These are phyloP conservation scores for Hypomontagnella submonticulosa DNA, from an alignment of 495 filamentous ascomycete genomes.

Conservation along the genomic window DNA sequence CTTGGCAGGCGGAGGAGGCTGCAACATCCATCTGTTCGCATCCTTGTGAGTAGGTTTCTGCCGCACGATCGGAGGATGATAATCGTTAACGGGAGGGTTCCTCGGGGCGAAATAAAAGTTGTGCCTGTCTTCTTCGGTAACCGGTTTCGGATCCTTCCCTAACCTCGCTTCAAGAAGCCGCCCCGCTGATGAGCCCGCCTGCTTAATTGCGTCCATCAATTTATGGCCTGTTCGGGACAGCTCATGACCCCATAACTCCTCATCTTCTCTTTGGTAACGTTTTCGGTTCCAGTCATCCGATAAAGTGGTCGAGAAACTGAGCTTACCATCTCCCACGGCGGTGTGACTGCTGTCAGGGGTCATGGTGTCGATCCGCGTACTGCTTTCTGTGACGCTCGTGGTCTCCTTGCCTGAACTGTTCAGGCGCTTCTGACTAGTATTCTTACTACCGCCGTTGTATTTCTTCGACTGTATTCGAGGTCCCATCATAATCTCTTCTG, in stretches of 20 bases:
- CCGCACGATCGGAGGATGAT: conserved; percentile 87
- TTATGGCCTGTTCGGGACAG: conserved; percentile 54
- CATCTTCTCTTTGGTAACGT: conserved; percentile 85
- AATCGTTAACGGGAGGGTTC: conserved; percentile 84
- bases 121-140: conserved; percentile 57
- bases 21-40: conserved; percentile 88
- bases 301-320: conserved; percentile 49
- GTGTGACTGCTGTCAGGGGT: conserved; percentile 36
- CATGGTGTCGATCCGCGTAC: conserved; percentile 42
- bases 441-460: conserved; percentile 61
- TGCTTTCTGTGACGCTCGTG: conserved; percentile 49
- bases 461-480: conserved; percentile 74
- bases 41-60: conserved; percentile 71
- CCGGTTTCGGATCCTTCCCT: conserved; percentile 49
- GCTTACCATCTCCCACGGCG: conserved; percentile 31
- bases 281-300: conserved; percentile 74
- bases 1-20: conserved; percentile 83
- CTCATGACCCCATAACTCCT: conserved; percentile 78
- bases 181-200: conserved; percentile 62
- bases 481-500: conserved; percentile 82
- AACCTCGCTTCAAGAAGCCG: conserved; percentile 59
- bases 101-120: conserved; percentile 71
- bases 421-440: conserved; percentile 63
- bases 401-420: conserved; percentile 57
- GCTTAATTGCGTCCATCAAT: conserved; percentile 62